phyloP scores from a whole-genome alignment of 176 grass and related monocot genomes.

The Dendrocalamus sinicus region DNA sequence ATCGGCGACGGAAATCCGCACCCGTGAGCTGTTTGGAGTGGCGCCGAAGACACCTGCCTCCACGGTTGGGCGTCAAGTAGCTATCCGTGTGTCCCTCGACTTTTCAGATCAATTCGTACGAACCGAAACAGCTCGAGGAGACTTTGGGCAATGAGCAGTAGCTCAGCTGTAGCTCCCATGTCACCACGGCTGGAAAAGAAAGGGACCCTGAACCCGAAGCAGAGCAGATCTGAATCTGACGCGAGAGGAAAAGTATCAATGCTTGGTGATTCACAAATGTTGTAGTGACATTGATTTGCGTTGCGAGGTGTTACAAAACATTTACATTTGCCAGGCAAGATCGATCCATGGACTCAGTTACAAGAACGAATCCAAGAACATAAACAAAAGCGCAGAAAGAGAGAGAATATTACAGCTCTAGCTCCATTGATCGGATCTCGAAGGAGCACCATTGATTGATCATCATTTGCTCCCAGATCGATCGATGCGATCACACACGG shows the following conservation, averaged over 20 bases:
- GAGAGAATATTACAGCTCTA: slow-evolving; percentile 23
- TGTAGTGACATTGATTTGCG: neutral
- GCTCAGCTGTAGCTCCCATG: slow-evolving; percentile 38
- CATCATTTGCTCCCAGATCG: neutral
- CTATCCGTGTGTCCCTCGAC: neutral
- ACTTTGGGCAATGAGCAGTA: neutral
- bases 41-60: neutral
- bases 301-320: neutral
- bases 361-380: neutral
- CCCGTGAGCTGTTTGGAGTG: too few relatives aligned
- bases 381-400: neutral
- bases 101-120: neutral
- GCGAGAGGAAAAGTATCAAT: neutral
- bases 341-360: neutral
- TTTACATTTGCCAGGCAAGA: slow-evolving; percentile 29
- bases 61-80: slow-evolving; percentile 9
- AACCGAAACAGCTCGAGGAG: neutral
- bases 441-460: neutral
- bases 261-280: neutral
- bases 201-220: slow-evolving; percentile 44
- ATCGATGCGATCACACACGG: slow-evolving; percentile 2
- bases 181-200: slow-evolving; percentile 45
- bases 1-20: too few relatives aligned
- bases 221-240: slow-evolving; percentile 50
- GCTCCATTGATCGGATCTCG: neutral